Conservation (phyloP, 768 basidiomycete species). For the Clavaria fumosa region DNA sequence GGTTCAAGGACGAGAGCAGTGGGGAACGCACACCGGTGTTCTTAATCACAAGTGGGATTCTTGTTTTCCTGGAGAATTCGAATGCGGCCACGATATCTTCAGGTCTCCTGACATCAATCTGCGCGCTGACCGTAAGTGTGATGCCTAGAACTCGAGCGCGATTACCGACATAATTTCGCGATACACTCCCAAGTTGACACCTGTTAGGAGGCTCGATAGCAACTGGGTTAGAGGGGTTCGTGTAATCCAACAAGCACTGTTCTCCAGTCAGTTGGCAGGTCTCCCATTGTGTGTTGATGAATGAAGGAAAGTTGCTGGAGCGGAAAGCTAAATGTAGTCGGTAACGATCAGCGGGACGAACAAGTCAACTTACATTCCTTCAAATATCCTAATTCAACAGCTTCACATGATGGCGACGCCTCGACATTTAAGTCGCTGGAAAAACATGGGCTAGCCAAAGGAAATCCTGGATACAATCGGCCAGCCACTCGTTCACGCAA, state of each 20-base stretch:
- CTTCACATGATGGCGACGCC: too few species aligned
- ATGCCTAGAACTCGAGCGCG: not conserved
- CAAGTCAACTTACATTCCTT: too few species aligned
- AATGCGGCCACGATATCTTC: constrained; percentile 31
- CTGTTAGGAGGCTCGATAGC: constrained; percentile 15
- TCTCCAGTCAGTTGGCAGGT: constrained; percentile 33
- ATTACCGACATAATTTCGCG: constrained; percentile 24
- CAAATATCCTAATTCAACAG: too few species aligned
- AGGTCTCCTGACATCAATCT: constrained; percentile 27
- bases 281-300: constrained; percentile 35
- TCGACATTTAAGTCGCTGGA: too few species aligned
- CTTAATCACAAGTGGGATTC: constrained; percentile 31
- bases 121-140: constrained; percentile 6
- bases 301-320: too few species aligned
- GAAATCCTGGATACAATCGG: too few species aligned
- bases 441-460: too few species aligned
- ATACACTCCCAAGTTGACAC: constrained; percentile 25
- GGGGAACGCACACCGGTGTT: constrained; percentile 32
- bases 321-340: too few species aligned
- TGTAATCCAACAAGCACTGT: constrained; percentile 32
- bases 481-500: too few species aligned
- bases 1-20: not conserved
- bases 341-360: too few species aligned
- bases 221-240: constrained; percentile 18
- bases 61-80: constrained; percentile 24